A percentile compares a stretch with the other conserved stretches of the same genome.
Conservation (phyloP, 768 basidiomycete genomes). For the Boletus sp. region DNA sequence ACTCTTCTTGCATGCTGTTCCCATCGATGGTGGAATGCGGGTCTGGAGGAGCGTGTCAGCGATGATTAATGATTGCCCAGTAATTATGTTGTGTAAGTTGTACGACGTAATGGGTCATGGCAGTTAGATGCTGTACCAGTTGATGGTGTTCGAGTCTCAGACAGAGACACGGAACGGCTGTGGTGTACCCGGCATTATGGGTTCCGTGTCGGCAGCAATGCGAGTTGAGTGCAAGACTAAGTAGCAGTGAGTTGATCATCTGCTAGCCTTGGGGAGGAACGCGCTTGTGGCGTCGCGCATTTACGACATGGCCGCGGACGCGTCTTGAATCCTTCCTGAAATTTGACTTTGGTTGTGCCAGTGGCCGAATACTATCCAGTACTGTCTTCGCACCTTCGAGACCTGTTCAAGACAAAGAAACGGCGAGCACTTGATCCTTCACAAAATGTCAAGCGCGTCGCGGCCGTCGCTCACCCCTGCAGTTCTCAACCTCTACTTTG, state of each 20-base stretch:
- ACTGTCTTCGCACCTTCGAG: not conserved
- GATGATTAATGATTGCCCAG: not conserved
- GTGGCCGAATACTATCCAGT: not conserved
- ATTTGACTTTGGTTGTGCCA: not conserved
- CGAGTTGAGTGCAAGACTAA: not conserved
- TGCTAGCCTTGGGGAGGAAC: not conserved
- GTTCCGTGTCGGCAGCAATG: too few species aligned
- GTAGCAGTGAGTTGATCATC: too few species aligned
- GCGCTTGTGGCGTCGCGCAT: not conserved
- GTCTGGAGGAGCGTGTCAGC: not conserved
- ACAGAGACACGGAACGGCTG: not conserved
- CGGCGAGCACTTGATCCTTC: not conserved
- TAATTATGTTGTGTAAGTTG: not conserved
- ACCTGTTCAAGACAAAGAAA: not conserved
- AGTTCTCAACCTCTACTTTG: conserved; percentile 45
- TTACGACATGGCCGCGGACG: not conserved
- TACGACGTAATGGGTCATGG: not conserved
- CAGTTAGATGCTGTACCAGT: not conserved
- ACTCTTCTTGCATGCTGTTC: not conserved
- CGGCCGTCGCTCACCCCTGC: conserved; percentile 22
- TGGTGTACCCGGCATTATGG: too few species aligned
- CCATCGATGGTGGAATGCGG: not conserved
- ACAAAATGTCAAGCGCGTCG: not conserved
- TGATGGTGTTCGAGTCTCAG: not conserved
- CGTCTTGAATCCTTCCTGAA: not conserved